These are phyloP conservation scores for Brassica juncea DNA, from an alignment of 345 rosid genomes.

Conservation along the genomic window DNA sequence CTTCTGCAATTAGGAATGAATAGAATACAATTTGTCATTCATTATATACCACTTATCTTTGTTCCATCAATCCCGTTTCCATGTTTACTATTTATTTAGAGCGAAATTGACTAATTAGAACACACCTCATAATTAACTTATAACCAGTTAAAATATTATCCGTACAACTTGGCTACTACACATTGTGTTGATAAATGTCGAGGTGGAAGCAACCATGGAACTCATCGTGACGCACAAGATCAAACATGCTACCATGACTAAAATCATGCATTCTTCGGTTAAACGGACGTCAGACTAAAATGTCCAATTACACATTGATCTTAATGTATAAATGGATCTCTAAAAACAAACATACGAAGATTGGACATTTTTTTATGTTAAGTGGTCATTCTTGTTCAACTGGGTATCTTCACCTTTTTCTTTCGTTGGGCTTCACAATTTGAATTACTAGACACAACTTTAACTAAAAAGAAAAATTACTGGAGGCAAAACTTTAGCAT, in stretches of 20 bases:
- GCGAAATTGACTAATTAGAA: background rate
- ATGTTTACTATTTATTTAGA: background rate
- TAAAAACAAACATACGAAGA: background rate
- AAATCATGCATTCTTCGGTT: background rate
- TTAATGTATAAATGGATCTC: slow-evolving; percentile 7
- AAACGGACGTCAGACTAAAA: too few species aligned
- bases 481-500: background rate
- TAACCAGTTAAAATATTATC: background rate
- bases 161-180: background rate
- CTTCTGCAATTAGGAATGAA: background rate
- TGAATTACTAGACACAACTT: background rate
- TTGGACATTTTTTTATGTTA: slow-evolving; percentile 18
- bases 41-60: background rate
- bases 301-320: background rate
- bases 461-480: background rate
- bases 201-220: background rate
- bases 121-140: background rate
- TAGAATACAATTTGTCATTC: background rate
- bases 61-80: background rate
- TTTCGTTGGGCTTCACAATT: background rate
- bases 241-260: background rate
- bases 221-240: background rate
- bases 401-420: background rate
- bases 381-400: background rate
- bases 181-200: background rate